Percentiles rank a stretch among this genome's conserved stretches.
Conservation (phyloP, 805 yeast genomes). For the Metschnikowia kunwiensis region DNA sequence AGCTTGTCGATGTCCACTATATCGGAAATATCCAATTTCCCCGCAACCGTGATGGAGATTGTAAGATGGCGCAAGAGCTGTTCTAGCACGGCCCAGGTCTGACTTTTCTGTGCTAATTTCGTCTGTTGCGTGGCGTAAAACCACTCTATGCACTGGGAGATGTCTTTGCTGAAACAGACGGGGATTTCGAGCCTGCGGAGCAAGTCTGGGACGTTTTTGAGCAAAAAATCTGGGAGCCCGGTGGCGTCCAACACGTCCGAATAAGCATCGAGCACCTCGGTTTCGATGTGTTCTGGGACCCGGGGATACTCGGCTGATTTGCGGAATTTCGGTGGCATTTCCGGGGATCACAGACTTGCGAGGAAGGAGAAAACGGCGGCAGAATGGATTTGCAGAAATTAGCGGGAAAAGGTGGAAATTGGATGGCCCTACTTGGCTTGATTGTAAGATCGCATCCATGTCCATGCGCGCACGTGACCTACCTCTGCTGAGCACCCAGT, state of each 20-base stretch:
- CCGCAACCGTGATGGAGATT: conserved; percentile 20
- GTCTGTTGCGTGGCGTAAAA: conserved; percentile 28
- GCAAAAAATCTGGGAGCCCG: conserved; percentile 26
- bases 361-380: no score
- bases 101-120: conserved; percentile 8
- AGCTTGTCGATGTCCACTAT: conserved; percentile 42
- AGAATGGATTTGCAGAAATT: no score
- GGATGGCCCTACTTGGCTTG: no score
- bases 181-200: conserved; percentile 29
- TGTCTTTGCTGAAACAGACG: conserved; percentile 30
- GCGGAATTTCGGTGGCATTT: conserved; percentile 15
- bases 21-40: conserved; percentile 29
- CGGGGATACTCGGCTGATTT: conserved; percentile 13
- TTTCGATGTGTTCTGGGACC: conserved; percentile 26
- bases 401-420: no score
- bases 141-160: conserved; percentile 30
- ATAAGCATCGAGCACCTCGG: conserved; percentile 36
- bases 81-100: conserved; percentile 25
- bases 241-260: conserved; percentile 20
- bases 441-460: no score
- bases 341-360: no score
- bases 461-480: no score
- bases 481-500: no score
- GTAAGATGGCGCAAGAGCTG: conserved; percentile 30
- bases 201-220: conserved; percentile 26